Base-by-base conservation (phyloP, 345 rosid genomes). In the Rubroshorea leprosula region DNA sequence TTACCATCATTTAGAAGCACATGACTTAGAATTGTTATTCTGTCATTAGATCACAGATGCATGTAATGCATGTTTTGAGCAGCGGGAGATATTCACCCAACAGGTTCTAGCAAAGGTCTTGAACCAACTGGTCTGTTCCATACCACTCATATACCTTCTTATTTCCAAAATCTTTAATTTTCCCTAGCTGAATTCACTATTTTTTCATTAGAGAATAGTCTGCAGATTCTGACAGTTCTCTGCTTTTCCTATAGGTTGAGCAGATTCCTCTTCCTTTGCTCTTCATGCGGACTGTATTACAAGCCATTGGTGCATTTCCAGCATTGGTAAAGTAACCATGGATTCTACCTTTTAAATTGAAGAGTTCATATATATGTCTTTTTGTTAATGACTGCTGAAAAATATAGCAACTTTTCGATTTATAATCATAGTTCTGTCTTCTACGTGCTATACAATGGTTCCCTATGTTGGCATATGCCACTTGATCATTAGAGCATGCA, bases 201-300 rank as follows among this genome's bases (percentile, higher is more conserved):
- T 35, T 3, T 35, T 6, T 35, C 12, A n/a, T 35, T 35, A 35
- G 11, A 35, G 41, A 35, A 35, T n/a, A 35, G 9, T 21, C 43
- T 35, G n/a, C n/a, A 18, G 41, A 58, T 55, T 65, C 46, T 52
- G 41, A 54, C 53, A 23, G 48, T 64, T 70, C 51, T 61, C 16
- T 44, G 14, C 47, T 39, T 5, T 47, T 26, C 70, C 63, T 74
- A 72, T 78, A 92, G 98, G 97, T 93, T 73, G 96, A 89, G 80
- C 99, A 83, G 76, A 93, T 80, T 76, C 99, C 99, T 54, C 85
- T 93, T 69, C 99, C 99, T 55, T 78, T 93, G 68, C 77, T 93
- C 71, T 93, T 93, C 83, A 93, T 93, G 99, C 95, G 99, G 24
- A 93, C 99, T 0, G 99, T 89, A 45, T 77, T 93, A 72, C 97